Evolutionary conservation across 2,329 filamentous ascomycete genomes (phyloP).

Genomic region (Hypomyces rosellus): DNA sequence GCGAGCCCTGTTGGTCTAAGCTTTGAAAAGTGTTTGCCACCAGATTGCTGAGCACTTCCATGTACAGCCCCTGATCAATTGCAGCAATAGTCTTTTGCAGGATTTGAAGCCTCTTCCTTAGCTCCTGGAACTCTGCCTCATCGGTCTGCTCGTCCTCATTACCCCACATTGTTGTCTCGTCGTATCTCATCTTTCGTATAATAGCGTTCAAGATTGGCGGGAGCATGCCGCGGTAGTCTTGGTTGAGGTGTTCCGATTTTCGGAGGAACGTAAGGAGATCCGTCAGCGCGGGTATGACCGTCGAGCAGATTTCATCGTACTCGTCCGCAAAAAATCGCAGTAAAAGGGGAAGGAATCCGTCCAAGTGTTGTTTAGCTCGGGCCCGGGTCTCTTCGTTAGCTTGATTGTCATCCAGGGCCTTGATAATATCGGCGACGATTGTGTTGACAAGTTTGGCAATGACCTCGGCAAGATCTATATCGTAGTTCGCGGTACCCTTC

Average conservation of each 20-base stretch:
- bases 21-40: conserved; percentile 82
- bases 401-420: conserved; percentile 65
- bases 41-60: conserved; percentile 79
- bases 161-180: conserved; percentile 90
- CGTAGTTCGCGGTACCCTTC: conserved; percentile 78
- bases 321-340: conserved; percentile 95
- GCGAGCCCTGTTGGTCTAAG: conserved; percentile 65
- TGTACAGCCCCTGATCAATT: conserved; percentile 81
- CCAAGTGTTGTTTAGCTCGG: conserved; percentile 75
- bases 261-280: conserved; percentile 88
- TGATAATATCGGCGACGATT: conserved; percentile 78
- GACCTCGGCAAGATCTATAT: conserved; percentile 90
- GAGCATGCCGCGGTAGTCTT: conserved; percentile 74
- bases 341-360: conserved; percentile 77
- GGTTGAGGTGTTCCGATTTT: conserved; percentile 67
- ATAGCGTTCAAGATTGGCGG: conserved; percentile 86
- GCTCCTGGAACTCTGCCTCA: conserved; percentile 93
- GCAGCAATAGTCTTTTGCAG: conserved; percentile 89
- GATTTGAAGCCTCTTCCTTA: conserved; percentile 82
- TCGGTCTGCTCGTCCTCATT: conserved; percentile 92
- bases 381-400: conserved; percentile 58
- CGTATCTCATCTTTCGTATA: conserved; percentile 93
- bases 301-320: conserved; percentile 96
- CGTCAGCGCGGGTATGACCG: conserved; percentile 86
- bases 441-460: conserved; percentile 95